Evolutionary conservation across 75 land plant genomes (phyloP).

Genomic region (Ceratopteris richardii): DNA sequence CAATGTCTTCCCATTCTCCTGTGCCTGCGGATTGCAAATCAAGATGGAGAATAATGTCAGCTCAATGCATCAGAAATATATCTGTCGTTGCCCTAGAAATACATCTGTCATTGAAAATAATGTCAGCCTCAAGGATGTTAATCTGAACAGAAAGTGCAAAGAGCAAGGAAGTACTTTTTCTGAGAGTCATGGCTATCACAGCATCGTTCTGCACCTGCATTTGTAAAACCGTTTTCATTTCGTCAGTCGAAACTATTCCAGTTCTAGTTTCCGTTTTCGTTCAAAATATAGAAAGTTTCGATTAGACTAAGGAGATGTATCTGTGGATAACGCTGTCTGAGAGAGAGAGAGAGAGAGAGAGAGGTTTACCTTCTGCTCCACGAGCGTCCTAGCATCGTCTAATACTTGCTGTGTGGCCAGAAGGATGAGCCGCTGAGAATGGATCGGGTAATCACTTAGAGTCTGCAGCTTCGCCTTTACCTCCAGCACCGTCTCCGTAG

Average conservation of each 20-base stretch:
- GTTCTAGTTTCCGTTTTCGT: too few species aligned
- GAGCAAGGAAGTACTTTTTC: constrained; percentile 3
- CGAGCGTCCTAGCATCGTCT: constrained; percentile 82
- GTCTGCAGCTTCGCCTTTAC: constrained; percentile 80
- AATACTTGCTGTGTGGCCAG: constrained; percentile 43
- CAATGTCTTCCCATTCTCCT: constrained; percentile 8
- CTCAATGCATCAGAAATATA: not conserved
- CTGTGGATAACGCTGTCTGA: too few species aligned
- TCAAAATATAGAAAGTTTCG: too few species aligned
- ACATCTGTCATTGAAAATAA: too few species aligned
- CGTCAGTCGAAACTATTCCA: too few species aligned
- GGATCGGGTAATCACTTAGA: constrained; percentile 62
- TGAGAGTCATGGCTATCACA: constrained; percentile 22
- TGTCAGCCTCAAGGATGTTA: too few species aligned
- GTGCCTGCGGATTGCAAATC: not conserved
- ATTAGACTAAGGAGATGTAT: too few species aligned
- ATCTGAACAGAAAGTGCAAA: too few species aligned
- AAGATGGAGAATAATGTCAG: not conserved
- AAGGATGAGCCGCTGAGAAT: constrained; percentile 65
- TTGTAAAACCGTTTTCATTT: not conserved
- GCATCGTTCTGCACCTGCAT: constrained; percentile 32
- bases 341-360: constrained; percentile 2
- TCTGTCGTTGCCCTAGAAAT: not conserved
- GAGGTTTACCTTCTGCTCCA: constrained; percentile 75
- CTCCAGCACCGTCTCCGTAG: constrained; percentile 69